These are phyloP conservation scores for Hypoxylon subgilvum DNA, from an alignment of 495 filamentous ascomycete genomes.

Conservation along the genomic window DNA sequence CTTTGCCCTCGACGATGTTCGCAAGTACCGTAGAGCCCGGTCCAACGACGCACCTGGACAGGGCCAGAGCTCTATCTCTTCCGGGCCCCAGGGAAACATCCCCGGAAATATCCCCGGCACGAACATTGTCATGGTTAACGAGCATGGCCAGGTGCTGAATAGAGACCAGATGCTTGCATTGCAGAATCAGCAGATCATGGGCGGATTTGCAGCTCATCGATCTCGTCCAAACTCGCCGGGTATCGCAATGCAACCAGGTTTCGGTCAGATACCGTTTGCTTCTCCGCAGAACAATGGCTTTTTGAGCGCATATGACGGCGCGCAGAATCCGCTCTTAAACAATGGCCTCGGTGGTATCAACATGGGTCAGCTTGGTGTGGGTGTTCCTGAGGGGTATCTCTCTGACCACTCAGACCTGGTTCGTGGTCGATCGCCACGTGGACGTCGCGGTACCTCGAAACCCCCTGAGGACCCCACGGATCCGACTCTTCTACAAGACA, in stretches of 20 bases:
- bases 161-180: constrained; percentile 85
- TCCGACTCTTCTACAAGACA: constrained; percentile 86
- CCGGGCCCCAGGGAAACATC: constrained; percentile 54
- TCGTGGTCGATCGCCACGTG: constrained; percentile 89
- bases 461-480: constrained; percentile 98
- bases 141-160: constrained; percentile 84
- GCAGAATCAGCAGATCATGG: constrained; percentile 81
- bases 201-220: constrained; percentile 73
- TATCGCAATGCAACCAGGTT: constrained; percentile 75
- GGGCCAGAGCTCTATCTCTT: constrained; percentile 49
- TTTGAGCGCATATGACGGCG: constrained; percentile 82
- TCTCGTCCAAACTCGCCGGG: constrained; percentile 95
- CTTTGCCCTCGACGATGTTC: constrained; percentile 93
- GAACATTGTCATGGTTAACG: constrained; percentile 87
- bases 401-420: constrained; percentile 91
- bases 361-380: constrained; percentile 74
- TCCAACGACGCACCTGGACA: constrained; percentile 81
- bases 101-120: constrained; percentile 62
- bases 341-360: constrained; percentile 74
- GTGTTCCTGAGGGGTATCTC: constrained; percentile 81
- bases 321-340: constrained; percentile 70
- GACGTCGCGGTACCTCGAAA: constrained; percentile 92
- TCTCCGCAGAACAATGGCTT: constrained; percentile 96
- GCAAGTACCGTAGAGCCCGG: constrained; percentile 88
- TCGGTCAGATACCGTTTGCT: constrained; percentile 76